A percentile compares a stretch with the other conserved stretches of the same genome.
Evolutionary conservation across 2,329 filamentous ascomycete genomes (phyloP).

Genomic region (Chaetomium olivaceum): DNA sequence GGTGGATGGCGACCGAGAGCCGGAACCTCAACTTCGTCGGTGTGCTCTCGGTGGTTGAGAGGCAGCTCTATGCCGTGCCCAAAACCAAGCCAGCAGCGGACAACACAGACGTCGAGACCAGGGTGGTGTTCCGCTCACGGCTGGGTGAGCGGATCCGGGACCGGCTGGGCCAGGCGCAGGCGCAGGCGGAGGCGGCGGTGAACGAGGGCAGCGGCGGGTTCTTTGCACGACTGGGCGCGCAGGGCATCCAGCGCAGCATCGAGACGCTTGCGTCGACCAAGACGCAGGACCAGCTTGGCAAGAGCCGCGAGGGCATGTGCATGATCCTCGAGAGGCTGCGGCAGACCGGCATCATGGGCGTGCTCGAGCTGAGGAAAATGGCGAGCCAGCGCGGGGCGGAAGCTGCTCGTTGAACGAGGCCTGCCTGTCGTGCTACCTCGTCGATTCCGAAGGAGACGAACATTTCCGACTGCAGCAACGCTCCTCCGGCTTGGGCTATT

Average conservation of each 20-base stretch:
- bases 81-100: constrained; percentile 29
- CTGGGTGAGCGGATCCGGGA: constrained; percentile 65
- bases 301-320: constrained; percentile 81
- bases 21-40: constrained; percentile 81
- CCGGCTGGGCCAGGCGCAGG: constrained; percentile 42
- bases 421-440: background rate
- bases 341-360: constrained; percentile 58
- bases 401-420: constrained; percentile 13
- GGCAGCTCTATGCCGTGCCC: constrained; percentile 64
- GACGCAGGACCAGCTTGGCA: constrained; percentile 74
- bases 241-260: constrained; percentile 75
- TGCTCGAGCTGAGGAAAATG: constrained; percentile 56
- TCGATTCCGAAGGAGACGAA: too few species aligned
- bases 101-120: constrained; percentile 70
- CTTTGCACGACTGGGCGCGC: constrained; percentile 62
- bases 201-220: constrained; percentile 51
- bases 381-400: constrained; percentile 39
- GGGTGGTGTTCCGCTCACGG: constrained; percentile 69
- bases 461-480: too few species aligned
- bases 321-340: constrained; percentile 72
- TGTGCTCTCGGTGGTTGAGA: constrained; percentile 75
- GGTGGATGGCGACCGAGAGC: constrained; percentile 81
- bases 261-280: constrained; percentile 76
- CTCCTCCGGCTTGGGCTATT: background rate
- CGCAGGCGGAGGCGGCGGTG: constrained; percentile 42